These are phyloP conservation scores for Sindora glabra DNA, from an alignment of 306 rosid genomes.

Conservation along the genomic window DNA sequence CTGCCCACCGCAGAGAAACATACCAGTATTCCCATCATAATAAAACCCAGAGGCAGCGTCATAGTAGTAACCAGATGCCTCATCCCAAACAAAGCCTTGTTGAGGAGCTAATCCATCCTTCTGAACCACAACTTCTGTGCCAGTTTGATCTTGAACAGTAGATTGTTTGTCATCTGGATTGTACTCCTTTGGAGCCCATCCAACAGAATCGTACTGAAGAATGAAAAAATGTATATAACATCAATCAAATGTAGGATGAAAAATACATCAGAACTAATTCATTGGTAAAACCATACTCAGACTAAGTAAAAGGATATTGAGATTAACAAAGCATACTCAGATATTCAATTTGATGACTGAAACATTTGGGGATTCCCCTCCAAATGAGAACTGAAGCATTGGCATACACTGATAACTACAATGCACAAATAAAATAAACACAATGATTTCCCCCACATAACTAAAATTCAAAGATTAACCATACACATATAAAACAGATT, in stretches of 20 bases:
- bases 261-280: constrained; percentile 2
- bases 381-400: background rate
- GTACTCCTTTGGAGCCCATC: constrained; percentile 99
- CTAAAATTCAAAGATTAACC: too few species aligned
- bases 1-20: background rate
- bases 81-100: constrained; percentile 97
- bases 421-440: too few species aligned
- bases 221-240: background rate
- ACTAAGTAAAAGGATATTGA: background rate
- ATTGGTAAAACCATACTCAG: background rate
- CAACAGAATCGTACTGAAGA: constrained; percentile 82
- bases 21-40: constrained; percentile 96
- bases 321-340: constrained; percentile 1
- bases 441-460: too few species aligned
- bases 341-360: constrained; percentile 6
- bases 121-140: constrained; percentile 34
- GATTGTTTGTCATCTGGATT: constrained; percentile 78
- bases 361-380: background rate
- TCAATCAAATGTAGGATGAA: background rate
- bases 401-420: too few species aligned
- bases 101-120: constrained; percentile 65
- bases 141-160: constrained; percentile 44
- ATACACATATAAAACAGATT: too few species aligned
- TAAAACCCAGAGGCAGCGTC: constrained; percentile 97
- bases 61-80: constrained; percentile 94